Conservation (phyloP, 179 eudicot species). For the Vitellaria paradoxa region DNA sequence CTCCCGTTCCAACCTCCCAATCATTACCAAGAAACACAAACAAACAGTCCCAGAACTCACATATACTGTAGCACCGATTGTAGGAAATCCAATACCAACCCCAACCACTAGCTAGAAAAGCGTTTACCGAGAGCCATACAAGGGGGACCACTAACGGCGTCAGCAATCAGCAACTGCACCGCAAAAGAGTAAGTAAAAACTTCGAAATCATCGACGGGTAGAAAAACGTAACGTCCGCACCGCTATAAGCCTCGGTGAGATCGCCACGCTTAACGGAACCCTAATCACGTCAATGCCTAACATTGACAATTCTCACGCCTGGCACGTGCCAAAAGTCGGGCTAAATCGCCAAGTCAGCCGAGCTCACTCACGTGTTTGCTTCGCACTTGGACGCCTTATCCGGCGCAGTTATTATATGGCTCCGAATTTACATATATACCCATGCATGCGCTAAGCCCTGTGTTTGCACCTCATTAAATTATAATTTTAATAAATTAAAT, state of each 20-base stretch:
- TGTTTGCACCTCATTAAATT: neutral
- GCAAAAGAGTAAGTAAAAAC: neutral
- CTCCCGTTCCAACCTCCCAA: no score
- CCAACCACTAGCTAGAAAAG: neutral
- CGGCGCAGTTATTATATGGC: neutral
- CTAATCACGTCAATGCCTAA: constrained; percentile 16
- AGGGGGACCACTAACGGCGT: constrained; percentile 5
- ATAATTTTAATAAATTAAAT: neutral
- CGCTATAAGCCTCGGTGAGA: neutral
- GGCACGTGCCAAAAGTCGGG: constrained; percentile 27
- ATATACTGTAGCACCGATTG: no score
- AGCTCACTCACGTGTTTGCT: constrained; percentile 33
- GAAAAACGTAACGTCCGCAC: neutral
- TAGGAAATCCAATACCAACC: no score
- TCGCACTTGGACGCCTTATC: neutral
- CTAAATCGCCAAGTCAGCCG: constrained; percentile 8
- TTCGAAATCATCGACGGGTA: neutral
- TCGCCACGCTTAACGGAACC: constrained; percentile 14
- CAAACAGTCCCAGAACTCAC: no score
- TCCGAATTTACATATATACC: neutral
- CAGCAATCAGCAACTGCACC: neutral
- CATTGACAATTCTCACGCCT: constrained; percentile 7
- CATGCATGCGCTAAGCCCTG: no score
- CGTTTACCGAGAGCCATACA: neutral
- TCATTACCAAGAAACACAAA: no score